Evolutionary conservation across 768 basidiomycete genomes (phyloP).

Genomic region (Amanita rubescens): DNA sequence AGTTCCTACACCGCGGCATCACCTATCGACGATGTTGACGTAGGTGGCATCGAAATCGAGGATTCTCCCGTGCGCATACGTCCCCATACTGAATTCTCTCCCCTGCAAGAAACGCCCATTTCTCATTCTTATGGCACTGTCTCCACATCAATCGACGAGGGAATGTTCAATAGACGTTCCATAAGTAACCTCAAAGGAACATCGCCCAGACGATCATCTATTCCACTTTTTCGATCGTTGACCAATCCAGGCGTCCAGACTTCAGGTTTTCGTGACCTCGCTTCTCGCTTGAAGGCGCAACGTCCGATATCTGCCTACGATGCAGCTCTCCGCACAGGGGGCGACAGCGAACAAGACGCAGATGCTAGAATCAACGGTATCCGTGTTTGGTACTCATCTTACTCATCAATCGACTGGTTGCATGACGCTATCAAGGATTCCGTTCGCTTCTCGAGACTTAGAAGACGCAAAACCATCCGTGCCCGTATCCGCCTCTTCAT

Average conservation of each 20-base stretch:
- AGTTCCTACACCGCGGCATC: slow-evolving; percentile 13
- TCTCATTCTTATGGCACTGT: slow-evolving; percentile 51
- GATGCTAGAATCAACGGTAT: slow-evolving; percentile 78
- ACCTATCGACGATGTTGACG: neutral
- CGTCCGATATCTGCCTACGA: slow-evolving; percentile 76
- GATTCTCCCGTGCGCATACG: neutral
- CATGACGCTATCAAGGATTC: slow-evolving; percentile 96
- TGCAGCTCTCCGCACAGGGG: slow-evolving; percentile 30
- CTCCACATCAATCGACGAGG: slow-evolving; percentile 22
- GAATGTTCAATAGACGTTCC: slow-evolving; percentile 19
- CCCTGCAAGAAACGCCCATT: slow-evolving; percentile 23
- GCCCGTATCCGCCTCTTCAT: slow-evolving; percentile 54
- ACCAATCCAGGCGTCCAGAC: slow-evolving; percentile 31
- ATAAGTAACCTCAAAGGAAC: slow-evolving; percentile 24
- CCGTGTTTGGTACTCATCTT: slow-evolving; percentile 86
- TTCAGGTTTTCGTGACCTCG: slow-evolving; percentile 31
- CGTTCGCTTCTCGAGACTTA: slow-evolving; percentile 64
- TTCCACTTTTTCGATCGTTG: slow-evolving; percentile 25
- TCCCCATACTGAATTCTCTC: slow-evolving; percentile 24
- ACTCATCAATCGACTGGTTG: slow-evolving; percentile 91
- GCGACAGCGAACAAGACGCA: slow-evolving; percentile 36
- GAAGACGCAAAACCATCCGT: slow-evolving; percentile 62
- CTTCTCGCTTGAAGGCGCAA: slow-evolving; percentile 36
- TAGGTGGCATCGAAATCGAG: neutral
- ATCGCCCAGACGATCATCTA: slow-evolving; percentile 34